These are phyloP conservation scores for Diplotaxis tenuifolia DNA, from an alignment of 345 rosid genomes.

Conservation along the genomic window DNA sequence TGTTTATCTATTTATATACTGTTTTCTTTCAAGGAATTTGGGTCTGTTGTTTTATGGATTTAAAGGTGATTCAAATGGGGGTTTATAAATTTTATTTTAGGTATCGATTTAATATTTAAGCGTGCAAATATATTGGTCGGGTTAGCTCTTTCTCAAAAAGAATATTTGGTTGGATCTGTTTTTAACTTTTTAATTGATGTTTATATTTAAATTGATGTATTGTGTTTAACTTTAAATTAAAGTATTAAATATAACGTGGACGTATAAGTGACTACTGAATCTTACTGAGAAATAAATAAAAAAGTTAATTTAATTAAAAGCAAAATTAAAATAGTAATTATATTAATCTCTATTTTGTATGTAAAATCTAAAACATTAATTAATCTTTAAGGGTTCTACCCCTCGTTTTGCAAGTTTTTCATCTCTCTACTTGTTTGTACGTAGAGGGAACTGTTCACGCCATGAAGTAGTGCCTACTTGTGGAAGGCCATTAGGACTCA, in stretches of 20 bases:
- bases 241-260: background rate
- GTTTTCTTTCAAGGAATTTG: background rate
- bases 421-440: background rate
- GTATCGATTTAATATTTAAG: background rate
- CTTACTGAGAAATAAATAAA: too few species aligned
- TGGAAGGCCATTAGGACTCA: too few species aligned
- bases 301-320: too few species aligned
- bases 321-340: background rate
- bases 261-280: background rate
- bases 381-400: background rate
- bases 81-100: background rate
- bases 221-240: too few species aligned
- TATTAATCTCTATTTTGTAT: background rate
- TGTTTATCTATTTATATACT: background rate
- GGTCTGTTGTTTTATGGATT: background rate
- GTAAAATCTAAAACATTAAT: background rate
- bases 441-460: constrained; percentile 51
- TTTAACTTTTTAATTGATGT: too few species aligned
- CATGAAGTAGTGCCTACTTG: constrained; percentile 56
- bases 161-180: background rate
- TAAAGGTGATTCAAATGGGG: background rate
- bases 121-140: too few species aligned
- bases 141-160: too few species aligned
- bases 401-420: background rate
- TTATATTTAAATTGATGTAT: background rate